These are phyloP conservation scores for Talaromyces sp. DNA, from an alignment of 2,329 filamentous ascomycete genomes.

Conservation along the genomic window DNA sequence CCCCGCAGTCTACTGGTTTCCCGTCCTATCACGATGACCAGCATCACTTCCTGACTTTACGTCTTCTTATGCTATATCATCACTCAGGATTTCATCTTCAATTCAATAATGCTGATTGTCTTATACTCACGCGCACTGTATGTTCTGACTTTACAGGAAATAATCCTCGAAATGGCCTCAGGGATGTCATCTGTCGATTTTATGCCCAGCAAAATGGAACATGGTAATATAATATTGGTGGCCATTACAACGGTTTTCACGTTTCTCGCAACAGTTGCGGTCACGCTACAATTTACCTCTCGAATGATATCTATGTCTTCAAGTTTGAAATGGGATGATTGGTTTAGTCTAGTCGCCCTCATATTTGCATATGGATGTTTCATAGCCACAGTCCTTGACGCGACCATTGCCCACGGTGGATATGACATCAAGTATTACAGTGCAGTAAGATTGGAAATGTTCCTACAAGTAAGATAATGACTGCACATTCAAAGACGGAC, in stretches of 20 bases:
- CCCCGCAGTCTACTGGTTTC: too few relatives aligned
- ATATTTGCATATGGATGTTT: not conserved
- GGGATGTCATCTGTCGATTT: not conserved
- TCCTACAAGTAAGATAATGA: not conserved
- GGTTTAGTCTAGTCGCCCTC: not conserved
- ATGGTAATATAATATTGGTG: not conserved
- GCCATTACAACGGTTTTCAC: not conserved
- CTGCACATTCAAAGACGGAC: not conserved
- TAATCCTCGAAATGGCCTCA: too few relatives aligned
- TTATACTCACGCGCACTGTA: too few relatives aligned
- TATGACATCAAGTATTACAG: not conserved
- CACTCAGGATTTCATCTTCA: too few relatives aligned
- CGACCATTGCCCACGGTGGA: not conserved
- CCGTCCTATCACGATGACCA: too few relatives aligned
- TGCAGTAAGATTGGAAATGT: not conserved
- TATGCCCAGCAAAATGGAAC: not conserved
- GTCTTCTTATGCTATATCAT: too few relatives aligned
- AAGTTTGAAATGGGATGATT: not conserved
- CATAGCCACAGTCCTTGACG: not conserved
- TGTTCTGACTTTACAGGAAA: too few relatives aligned
- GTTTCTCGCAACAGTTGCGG: not conserved
- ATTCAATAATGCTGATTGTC: too few relatives aligned
- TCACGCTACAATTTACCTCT: not conserved
- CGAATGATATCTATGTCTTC: not conserved
- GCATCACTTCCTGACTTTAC: too few relatives aligned